Evolutionary conservation across 345 rosid species (phyloP), one percentile per base, ranked within the genome.

Genomic region (Draba incana): DNA sequence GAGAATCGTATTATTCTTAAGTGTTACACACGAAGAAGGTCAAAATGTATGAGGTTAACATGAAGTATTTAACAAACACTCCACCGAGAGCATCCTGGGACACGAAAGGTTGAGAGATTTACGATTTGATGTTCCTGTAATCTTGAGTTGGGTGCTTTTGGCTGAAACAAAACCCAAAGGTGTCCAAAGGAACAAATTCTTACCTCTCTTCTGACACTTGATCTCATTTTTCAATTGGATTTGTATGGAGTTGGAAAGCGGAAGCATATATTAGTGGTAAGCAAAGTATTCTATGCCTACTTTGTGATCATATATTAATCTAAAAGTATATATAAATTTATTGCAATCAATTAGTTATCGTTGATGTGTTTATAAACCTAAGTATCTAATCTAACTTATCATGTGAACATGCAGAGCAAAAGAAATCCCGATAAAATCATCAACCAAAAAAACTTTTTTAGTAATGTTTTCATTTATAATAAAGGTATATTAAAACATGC

Each of bases 101-200:
- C 20, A 20, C 20, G 20, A 20, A 20, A 20, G 20, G 20, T 20
- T 20, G 20, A 20, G 20, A 20, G 0, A 20, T 20, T 20, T 20
- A 20, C 20, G 20, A 20, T 20, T 20, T 20, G 20, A 20, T 20
- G 20, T 20, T 20, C 20, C 20, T 20, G 20, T 20, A 20, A 20
- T 20, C 20, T 20, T 20, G 20, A 20, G 20, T 20, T 20, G 20
- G 20, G 20, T 20, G 20, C 20, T 20, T 20, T 1, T 20, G 20
- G 20, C 20, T 20, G 59, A 54, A 42, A 31, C 12, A 10, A 31
- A 54, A 31, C 28, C 38, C n/a, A 28, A 63, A 54, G 59, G 44
- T 58, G 56, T 49, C 12, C 10, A 58, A 15, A 45, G 57, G 68
- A 67, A 66, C 68, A 59, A 37, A 74, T 74, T 73, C 73, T 74